Evolutionary conservation across 2,329 filamentous ascomycete genomes (phyloP), one percentile per base, ranked within the genome.

Genomic region (Fusarium sororula): DNA sequence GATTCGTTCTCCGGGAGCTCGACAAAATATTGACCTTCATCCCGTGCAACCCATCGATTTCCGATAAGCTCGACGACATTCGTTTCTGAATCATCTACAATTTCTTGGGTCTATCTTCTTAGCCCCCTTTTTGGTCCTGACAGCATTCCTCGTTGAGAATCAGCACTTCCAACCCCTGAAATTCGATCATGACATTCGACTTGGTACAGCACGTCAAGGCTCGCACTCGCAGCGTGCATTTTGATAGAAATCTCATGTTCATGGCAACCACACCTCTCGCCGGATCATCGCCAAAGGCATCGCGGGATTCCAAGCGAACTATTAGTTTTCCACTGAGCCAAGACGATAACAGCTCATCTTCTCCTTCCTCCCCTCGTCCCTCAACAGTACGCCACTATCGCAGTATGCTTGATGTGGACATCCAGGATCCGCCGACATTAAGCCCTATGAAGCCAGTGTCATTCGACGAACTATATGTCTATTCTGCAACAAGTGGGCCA

Each of bases 321-420:
- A 80, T 78, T 75, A 82, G 79, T 73, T 73, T 79, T 32, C 73
- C 79, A 2, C 51, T 62, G 20, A 74, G 55, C 13, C 68, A 76
- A 42, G 73, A 73, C 15, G 74, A 71, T 30, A 14, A 41, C 20
- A 38, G 50, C 12, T 47, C 58, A 18, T 57, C 59, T 24, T 63
- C 67, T 26, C 24, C 50, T 17, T 38, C 72, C 7, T 56, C 73
- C 14, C 61, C 59, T 41, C 48, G 71, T 5, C 63, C 74, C 26
- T 59, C 55, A n/a, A 76, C 74, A 9, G 63, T 78, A 41, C 81
- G 73, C 12, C 82, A 82, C 48, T 88, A 85, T 73, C 84, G 85
- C 67, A 90, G 87, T 79, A 87, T 90, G 88, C 82, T 89, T 26
- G 85, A 87, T 51, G 81, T 89, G 24, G 87, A 72, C 30, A 22